phyloP scores from a whole-genome alignment of 305 asterid genomes.

The Galium porrigens region DNA sequence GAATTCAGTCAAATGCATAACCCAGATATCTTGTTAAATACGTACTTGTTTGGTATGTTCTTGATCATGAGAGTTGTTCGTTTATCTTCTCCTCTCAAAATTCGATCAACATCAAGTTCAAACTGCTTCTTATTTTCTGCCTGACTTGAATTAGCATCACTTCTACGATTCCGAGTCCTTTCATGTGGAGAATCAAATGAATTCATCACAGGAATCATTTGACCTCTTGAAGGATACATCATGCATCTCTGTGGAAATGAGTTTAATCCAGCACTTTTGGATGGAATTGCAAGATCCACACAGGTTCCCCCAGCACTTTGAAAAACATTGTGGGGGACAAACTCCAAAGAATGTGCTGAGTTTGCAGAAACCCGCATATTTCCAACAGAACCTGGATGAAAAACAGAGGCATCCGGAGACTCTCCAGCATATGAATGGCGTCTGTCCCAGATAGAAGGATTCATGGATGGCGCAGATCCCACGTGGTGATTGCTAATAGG shows the following conservation, averaged over 20 bases:
- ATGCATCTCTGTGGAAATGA: conserved; percentile 75
- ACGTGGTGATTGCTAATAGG: conserved; percentile 74
- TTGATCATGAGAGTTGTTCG: conserved; percentile 96
- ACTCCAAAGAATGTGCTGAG: conserved; percentile 74
- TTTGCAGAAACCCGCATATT: conserved; percentile 64
- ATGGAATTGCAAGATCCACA: conserved; percentile 52
- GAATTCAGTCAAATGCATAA: conserved; percentile 6
- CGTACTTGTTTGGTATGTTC: conserved; percentile 98
- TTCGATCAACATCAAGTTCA: conserved; percentile 87
- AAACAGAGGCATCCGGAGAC: conserved; percentile 69
- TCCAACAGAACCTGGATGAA: conserved; percentile 92
- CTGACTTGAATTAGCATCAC: conserved; percentile 52
- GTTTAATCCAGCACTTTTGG: conserved; percentile 55
- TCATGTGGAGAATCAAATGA: conserved; percentile 80
- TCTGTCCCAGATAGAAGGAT: conserved; percentile 76
- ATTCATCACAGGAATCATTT: conserved; percentile 69
- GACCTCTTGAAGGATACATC: conserved; percentile 84
- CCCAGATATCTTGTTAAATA: conserved; percentile 11
- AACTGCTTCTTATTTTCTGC: conserved; percentile 83
- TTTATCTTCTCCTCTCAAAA: conserved; percentile 81
- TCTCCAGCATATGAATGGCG: conserved; percentile 58
- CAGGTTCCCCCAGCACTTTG: conserved; percentile 39
- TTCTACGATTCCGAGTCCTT: conserved; percentile 62
- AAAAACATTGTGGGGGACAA: conserved; percentile 52
- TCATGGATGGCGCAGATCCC: conserved; percentile 85